phyloP scores from a whole-genome alignment of 2,329 filamentous ascomycete species.

The Bertia moriformis region DNA sequence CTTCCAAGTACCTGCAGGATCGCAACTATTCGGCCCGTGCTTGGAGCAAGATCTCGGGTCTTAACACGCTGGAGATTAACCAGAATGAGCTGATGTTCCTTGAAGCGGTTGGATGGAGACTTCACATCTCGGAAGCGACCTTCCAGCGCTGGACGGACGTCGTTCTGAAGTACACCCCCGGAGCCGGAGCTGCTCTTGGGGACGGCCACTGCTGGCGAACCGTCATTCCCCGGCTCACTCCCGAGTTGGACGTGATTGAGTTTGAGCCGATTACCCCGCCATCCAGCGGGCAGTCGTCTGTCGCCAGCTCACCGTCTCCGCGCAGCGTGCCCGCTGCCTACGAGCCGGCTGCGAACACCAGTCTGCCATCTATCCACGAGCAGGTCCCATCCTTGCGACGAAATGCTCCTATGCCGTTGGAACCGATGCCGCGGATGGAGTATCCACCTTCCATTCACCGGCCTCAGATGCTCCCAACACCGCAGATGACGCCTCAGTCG shows the following conservation, averaged over 20 bases:
- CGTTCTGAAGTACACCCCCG: conserved; percentile 68
- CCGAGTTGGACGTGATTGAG: conserved; percentile 33
- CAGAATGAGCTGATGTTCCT: conserved; percentile 91
- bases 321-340: neutral
- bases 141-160: conserved; percentile 93
- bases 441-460: conserved; percentile 35
- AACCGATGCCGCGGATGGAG: conserved; percentile 1
- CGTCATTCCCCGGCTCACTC: conserved; percentile 38
- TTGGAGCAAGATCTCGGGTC: conserved; percentile 98
- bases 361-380: neutral
- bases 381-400: neutral
- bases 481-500: conserved; percentile 42
- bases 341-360: neutral
- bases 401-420: neutral
- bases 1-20: conserved; percentile 95
- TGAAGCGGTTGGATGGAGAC: conserved; percentile 77
- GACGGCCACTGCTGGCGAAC: conserved; percentile 22
- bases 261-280: conserved; percentile 15
- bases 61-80: conserved; percentile 87
- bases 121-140: conserved; percentile 77
- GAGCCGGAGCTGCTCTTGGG: conserved; percentile 8
- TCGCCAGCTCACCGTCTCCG: neutral
- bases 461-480: conserved; percentile 42
- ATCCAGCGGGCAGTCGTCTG: too few species aligned
- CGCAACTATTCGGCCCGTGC: conserved; percentile 93